These are phyloP conservation scores for Colletotrichum karsti DNA, from an alignment of 2,329 filamentous ascomycete genomes.

Conservation along the genomic window DNA sequence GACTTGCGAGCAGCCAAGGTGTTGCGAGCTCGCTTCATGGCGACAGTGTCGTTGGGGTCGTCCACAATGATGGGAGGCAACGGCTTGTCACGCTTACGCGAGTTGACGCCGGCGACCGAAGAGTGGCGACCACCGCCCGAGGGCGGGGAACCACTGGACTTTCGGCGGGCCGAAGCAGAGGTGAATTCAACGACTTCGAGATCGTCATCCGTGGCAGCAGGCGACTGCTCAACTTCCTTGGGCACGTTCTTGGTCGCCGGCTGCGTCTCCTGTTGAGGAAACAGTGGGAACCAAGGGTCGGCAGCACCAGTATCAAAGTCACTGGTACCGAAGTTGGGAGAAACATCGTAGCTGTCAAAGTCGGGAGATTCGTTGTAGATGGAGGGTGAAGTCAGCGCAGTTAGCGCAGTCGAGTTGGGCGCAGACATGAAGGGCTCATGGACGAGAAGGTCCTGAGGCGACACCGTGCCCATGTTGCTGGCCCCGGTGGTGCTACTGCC, in stretches of 20 bases:
- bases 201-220: constrained; percentile 55
- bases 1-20: constrained; percentile 93
- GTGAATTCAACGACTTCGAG: constrained; percentile 50
- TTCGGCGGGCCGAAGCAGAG: constrained; percentile 52
- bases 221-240: constrained; percentile 45
- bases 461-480: constrained; percentile 76
- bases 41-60: constrained; percentile 77
- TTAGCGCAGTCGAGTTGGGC: constrained; percentile 83
- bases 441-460: constrained; percentile 82
- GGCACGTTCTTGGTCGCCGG: constrained; percentile 19
- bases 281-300: constrained; percentile 77
- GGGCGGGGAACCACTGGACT: constrained; percentile 54
- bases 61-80: constrained; percentile 80
- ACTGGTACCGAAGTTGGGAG: constrained; percentile 39
- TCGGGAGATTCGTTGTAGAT: constrained; percentile 80
- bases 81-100: constrained; percentile 82
- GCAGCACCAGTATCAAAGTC: constrained; percentile 60
- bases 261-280: constrained; percentile 59
- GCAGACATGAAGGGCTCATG: constrained; percentile 76
- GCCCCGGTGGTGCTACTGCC: constrained; percentile 57
- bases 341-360: constrained; percentile 79
- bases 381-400: constrained; percentile 87
- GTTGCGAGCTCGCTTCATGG: constrained; percentile 93
- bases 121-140: constrained; percentile 67
- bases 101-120: constrained; percentile 73